A percentile compares a stretch with the other conserved stretches of the same genome.
These are phyloP conservation scores for Apiotrichum mycotoxinovorans DNA, from an alignment of 1,284 basidiomycete species.

Conservation along the genomic window DNA sequence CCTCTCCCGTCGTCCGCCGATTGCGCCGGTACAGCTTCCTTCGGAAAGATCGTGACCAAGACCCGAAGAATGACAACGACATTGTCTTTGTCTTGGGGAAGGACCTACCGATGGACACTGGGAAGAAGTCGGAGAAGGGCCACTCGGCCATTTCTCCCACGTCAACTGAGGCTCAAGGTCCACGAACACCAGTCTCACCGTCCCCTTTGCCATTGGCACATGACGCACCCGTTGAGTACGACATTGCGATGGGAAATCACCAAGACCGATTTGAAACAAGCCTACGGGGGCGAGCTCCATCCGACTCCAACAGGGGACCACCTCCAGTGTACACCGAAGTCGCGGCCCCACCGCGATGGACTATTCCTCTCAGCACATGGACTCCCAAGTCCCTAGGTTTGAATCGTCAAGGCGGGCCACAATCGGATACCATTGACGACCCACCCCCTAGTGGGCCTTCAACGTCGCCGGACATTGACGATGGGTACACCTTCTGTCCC, in stretches of 20 bases:
- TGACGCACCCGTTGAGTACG: background rate
- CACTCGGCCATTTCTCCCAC: too few relatives aligned
- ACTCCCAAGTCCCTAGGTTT: too few relatives aligned
- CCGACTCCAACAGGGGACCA: background rate
- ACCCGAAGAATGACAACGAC: background rate
- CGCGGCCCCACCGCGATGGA: background rate
- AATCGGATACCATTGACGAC: too few relatives aligned
- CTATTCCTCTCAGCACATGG: background rate
- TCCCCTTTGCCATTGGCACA: too few relatives aligned
- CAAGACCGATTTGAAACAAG: background rate
- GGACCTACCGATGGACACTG: background rate
- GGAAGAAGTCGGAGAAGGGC: background rate
- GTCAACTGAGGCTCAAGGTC: too few relatives aligned
- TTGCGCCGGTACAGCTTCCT: background rate
- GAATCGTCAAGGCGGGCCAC: too few relatives aligned
- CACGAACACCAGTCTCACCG: too few relatives aligned
- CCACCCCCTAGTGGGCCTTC: too few relatives aligned
- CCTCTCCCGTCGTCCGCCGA: background rate
- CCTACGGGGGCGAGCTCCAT: background rate
- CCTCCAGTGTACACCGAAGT: background rate
- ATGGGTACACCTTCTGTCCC: too few relatives aligned
- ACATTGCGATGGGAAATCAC: background rate
- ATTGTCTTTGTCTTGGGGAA: background rate
- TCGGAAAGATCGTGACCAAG: background rate
- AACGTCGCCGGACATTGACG: too few relatives aligned